phyloP scores from a whole-genome alignment of 2,329 filamentous ascomycete species.

The Sporothrix schenckii region DNA sequence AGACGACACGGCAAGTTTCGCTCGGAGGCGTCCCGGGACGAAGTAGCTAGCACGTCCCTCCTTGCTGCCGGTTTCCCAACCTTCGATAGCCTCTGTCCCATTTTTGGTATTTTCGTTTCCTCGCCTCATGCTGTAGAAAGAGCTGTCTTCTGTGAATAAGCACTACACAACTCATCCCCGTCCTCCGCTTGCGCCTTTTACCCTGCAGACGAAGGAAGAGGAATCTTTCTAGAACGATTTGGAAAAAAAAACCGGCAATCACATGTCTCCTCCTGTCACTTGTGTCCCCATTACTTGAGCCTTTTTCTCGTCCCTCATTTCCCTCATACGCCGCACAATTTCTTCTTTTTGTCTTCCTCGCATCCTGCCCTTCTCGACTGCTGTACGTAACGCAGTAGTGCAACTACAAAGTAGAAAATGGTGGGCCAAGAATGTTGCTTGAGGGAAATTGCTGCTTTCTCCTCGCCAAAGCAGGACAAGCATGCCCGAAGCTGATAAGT shows the following conservation, averaged over 20 bases:
- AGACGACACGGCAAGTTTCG: neutral
- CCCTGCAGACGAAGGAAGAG: conserved; percentile 11
- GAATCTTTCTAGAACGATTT: conserved; percentile 25
- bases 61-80: neutral
- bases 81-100: neutral
- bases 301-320: too few species aligned
- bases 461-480: neutral
- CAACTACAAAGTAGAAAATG: neutral
- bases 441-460: neutral
- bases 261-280: neutral
- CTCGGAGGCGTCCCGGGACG: neutral
- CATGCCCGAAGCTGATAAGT: neutral
- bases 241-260: conserved; percentile 2
- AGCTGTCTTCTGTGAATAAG: neutral
- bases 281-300: too few species aligned
- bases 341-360: neutral
- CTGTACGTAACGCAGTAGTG: neutral
- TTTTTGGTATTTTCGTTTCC: neutral
- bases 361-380: neutral
- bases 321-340: too few species aligned
- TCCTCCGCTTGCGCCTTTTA: neutral
- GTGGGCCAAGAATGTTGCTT: too few species aligned
- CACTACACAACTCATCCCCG: conserved; percentile 12
- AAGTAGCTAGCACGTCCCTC: neutral
- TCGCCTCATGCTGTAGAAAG: neutral